Evolutionary conservation across 805 yeast species (phyloP), one percentile per base, ranked within the genome.

Genomic region (Kodamaea leandrae): DNA sequence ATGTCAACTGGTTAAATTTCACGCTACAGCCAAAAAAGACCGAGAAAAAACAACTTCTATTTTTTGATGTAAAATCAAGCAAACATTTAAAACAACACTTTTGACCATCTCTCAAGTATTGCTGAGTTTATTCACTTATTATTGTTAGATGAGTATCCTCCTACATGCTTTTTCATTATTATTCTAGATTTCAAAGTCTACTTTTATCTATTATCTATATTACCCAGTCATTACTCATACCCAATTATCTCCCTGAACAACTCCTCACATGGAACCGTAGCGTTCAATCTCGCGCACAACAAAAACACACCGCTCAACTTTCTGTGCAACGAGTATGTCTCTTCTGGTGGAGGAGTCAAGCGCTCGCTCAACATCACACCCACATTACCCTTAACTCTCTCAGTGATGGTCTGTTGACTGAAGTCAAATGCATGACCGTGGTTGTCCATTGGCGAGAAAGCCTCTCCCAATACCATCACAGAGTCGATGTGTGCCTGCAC

Each of bases 301-400:
- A 93, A 70, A 57, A 86, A 93, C 1, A 93, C 95, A 8, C 99
- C 99, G 57, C 96, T 86, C 56, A 93, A 80, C 58, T 93, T 93
- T 54, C 99, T 75, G 64, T 93, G 99, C 52, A 93, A 71, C n/a
- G 96, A 85, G 60, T 93, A 93, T 0, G 99, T 93, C 63, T 93
- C 99, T 56, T 93, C 98, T 2, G 99, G 99, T 10, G 99, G 99
- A 3, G 99, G 97, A 3, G 96, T 80, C 46, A 93, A 70, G 51
- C 99, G 78, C 62, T 93, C 96, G 46, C 82, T 78, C 46, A 93
- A 72, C 99, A 93, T 93, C 40, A 90, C 66, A 2, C 88, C 82
- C 50, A 93, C 87, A 54, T 90, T 89, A 2, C 78, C 83, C 49
- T 96, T 77, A 16, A 93, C 96, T 48, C 98, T 77, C 50, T 88